Evolutionary conservation across 495 filamentous ascomycete genomes (phyloP).

Genomic region (Daldinia caldariorum): DNA sequence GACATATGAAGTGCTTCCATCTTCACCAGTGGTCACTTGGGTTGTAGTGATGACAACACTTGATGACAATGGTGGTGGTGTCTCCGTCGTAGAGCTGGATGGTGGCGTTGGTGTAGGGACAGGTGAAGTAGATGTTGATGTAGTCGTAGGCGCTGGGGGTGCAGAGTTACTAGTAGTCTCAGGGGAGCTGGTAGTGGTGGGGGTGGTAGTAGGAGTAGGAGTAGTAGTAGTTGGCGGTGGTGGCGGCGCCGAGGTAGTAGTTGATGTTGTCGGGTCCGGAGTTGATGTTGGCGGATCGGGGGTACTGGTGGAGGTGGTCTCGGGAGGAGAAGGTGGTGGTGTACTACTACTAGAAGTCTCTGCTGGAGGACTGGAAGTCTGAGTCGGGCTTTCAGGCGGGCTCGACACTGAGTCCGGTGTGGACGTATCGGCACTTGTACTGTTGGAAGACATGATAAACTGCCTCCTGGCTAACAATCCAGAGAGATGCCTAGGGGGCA

Average conservation of each 20-base stretch:
- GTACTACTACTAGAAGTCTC: constrained; percentile 17
- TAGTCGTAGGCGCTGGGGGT: constrained; percentile 42
- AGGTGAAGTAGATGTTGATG: constrained; percentile 28
- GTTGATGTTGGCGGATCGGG: constrained; percentile 37
- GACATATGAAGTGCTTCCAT: constrained; percentile 39
- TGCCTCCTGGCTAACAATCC: constrained; percentile 48
- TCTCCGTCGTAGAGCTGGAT: constrained; percentile 41
- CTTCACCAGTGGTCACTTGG: constrained; percentile 28
- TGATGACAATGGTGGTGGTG: constrained; percentile 25
- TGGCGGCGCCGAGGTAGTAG: constrained; percentile 13
- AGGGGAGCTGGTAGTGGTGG: constrained; percentile 21
- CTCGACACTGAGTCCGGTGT: constrained; percentile 39
- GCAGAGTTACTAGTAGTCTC: constrained; percentile 11
- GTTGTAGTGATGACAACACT: constrained; percentile 44
- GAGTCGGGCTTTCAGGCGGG: constrained; percentile 47
- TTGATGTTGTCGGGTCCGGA: constrained; percentile 11
- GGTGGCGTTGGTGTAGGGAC: constrained; percentile 12
- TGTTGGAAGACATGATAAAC: constrained; percentile 59
- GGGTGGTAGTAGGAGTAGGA: background rate
- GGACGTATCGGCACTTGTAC: constrained; percentile 51
- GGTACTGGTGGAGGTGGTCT: constrained; percentile 37
- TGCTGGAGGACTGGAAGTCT: constrained; percentile 37
- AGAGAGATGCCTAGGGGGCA: constrained; percentile 47
- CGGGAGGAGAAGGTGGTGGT: constrained; percentile 24
- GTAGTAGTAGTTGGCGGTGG: background rate